Base-by-base conservation (phyloP, 1,139 yeast species). In the Taphrina pruni region DNA sequence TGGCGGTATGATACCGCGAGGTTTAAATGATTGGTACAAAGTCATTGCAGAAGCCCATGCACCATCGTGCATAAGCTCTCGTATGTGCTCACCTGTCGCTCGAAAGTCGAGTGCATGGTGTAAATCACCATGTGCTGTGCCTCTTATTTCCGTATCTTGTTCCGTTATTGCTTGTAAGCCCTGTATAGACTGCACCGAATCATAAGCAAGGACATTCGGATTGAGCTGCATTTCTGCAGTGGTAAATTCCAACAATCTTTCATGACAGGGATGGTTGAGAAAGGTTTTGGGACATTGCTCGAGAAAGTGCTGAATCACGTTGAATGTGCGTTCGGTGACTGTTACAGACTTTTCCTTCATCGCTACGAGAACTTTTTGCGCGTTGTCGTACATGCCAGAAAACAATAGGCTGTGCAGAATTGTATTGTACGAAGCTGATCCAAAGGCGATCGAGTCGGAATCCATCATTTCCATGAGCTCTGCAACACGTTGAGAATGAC, bases 1-100 rank as follows among this genome's bases (percentile, higher is more conserved):
- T 17, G 62, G 62, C 12, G 62, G 62, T 8, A 9, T n/a, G 8
- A 58, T 20, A 14, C 62, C 62, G 21, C 54, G 62, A n/a, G 9
- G n/a, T 26, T 14, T 17, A 36, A 58, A 21, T 8, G 39, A 20
- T 14, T 46, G 11, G 45, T 45, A 45, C 7, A 12, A 21, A 14
- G 54, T 41, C 38, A 58, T 7, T 6, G 62, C 62, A 21, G 38
- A 12, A 26, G 14, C 7, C 62, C 62, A 58, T n/a, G 38, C 17
- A 14, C 62, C 62, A 8, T 43, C 14, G 7, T 7, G n/a, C 62
- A 58, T 32, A n/a, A 56, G 50, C 9, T 9, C 48, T 21, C 12
- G 20, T 6, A 41, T 21, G 12, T 39, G 60, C 9, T 56, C 48
- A n/a, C 20, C 60, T 7, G 14, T 14, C 17, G 36, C 36, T 1